These are phyloP conservation scores for Penicillium vulpinum DNA, from an alignment of 2,329 filamentous ascomycete genomes.

Conservation along the genomic window DNA sequence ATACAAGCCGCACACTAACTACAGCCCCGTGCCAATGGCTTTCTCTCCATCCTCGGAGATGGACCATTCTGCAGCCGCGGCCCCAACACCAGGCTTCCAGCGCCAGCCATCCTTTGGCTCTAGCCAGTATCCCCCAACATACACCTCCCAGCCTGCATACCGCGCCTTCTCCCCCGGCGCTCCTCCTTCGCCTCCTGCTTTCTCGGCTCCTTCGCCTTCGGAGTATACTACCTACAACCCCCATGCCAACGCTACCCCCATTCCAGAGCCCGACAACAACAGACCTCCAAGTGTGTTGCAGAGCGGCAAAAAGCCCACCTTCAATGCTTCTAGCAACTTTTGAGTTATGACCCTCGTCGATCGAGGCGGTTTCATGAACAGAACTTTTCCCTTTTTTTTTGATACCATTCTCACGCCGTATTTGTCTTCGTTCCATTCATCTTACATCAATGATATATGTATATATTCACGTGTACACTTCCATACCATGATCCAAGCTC, in stretches of 20 bases:
- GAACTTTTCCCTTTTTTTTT: slow-evolving; percentile 1
- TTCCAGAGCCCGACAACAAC: slow-evolving; percentile 26
- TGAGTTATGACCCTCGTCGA: slow-evolving; percentile 16
- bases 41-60: slow-evolving; percentile 19
- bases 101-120: slow-evolving; percentile 28
- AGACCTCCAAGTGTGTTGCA: slow-evolving; percentile 44
- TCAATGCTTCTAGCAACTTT: slow-evolving; percentile 39
- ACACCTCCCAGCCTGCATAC: slow-evolving; percentile 22
- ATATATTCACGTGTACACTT: no score
- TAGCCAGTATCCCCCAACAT: slow-evolving; percentile 27
- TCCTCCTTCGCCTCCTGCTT: slow-evolving; percentile 34
- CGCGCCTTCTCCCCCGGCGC: slow-evolving; percentile 19
- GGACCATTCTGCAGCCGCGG: not conserved
- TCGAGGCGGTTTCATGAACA: slow-evolving; percentile 6
- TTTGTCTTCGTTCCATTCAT: not conserved
- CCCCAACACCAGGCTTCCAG: slow-evolving; percentile 17
- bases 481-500: not conserved
- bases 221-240: slow-evolving; percentile 15
- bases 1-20: slow-evolving; percentile 28
- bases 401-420: slow-evolving; percentile 11
- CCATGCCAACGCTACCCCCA: slow-evolving; percentile 6
- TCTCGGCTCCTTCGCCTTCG: slow-evolving; percentile 19
- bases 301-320: slow-evolving; percentile 39
- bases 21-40: slow-evolving; percentile 24
- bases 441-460: no score